Conservation (phyloP, 2,329 filamentous ascomycete species). For the Sarocladiaceae sp. region DNA sequence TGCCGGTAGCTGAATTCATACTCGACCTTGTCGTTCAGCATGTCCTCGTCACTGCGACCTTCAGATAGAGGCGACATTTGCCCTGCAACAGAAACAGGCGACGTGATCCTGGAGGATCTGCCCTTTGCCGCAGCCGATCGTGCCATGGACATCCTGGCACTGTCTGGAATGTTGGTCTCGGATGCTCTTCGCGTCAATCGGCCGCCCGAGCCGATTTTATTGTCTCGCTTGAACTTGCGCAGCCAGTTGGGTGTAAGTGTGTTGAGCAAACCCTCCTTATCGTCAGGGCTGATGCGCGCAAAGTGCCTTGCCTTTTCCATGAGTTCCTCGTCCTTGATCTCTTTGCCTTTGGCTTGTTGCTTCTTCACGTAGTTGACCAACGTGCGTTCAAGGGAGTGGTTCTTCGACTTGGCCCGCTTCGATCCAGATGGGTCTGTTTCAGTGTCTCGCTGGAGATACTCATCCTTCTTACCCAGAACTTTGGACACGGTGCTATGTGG, state of each 20-base stretch:
- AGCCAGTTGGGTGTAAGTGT: conserved; percentile 73
- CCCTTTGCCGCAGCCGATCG: too few relatives aligned
- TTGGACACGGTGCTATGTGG: conserved; percentile 87
- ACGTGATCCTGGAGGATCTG: conserved; percentile 40
- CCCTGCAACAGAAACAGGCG: conserved; percentile 64
- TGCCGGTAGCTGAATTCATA: conserved; percentile 27
- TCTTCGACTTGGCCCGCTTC: conserved; percentile 31
- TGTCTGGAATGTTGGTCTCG: conserved; percentile 66
- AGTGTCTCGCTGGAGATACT: conserved; percentile 76
- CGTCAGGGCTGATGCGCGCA: conserved; percentile 55
- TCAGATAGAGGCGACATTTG: conserved; percentile 64
- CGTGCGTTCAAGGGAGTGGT: conserved; percentile 71
- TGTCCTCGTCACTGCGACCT: conserved; percentile 62
- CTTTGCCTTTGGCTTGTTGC: conserved; percentile 66
- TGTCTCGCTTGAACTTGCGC: conserved; percentile 92
- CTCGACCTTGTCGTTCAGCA: conserved; percentile 30
- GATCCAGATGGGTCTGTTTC: conserved; percentile 46
- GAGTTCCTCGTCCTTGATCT: conserved; percentile 74
- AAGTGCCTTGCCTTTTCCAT: conserved; percentile 80
- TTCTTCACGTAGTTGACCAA: conserved; percentile 83
- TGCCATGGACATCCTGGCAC: conserved; percentile 38
- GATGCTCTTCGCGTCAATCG: conserved; percentile 51
- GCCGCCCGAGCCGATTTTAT: conserved; percentile 41
- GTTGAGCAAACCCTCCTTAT: conserved; percentile 65
- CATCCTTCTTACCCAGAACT: conserved; percentile 88